phyloP scores from a whole-genome alignment of 768 basidiomycete genomes.

The Leccinum incarnatum region DNA sequence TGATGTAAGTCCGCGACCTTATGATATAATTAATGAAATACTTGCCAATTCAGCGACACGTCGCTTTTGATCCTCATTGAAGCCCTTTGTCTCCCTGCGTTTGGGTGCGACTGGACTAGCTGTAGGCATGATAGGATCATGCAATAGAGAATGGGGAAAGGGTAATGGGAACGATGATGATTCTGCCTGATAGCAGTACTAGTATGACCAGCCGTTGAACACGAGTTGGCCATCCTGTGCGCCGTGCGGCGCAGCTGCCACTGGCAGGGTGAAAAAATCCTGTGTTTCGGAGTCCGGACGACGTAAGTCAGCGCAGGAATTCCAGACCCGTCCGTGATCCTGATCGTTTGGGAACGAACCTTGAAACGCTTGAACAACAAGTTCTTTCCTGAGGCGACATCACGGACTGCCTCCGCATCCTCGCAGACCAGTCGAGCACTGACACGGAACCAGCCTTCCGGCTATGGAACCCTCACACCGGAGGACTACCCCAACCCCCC shows the following conservation, averaged over 20 bases:
- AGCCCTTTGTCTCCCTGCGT: neutral
- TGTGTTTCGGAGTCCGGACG: too few relatives aligned
- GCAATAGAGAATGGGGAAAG: slow-evolving; percentile 5
- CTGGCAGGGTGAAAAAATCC: neutral
- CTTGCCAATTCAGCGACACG: slow-evolving; percentile 3
- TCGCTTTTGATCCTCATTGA: neutral
- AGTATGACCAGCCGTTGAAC: neutral
- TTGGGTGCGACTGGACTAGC: slow-evolving; percentile 1
- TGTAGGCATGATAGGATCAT: slow-evolving; percentile 13
- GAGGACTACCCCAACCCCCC: too few relatives aligned
- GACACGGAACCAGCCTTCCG: too few relatives aligned
- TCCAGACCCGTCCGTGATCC: too few relatives aligned
- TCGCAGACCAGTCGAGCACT: too few relatives aligned
- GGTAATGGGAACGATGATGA: slow-evolving; percentile 3
- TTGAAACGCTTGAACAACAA: neutral
- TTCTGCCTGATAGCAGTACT: neutral
- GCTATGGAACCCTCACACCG: too few relatives aligned
- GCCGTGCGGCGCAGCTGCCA: slow-evolving; percentile 3
- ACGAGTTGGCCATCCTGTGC: slow-evolving; percentile 1
- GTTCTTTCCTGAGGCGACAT: too few relatives aligned
- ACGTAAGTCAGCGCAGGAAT: neutral
- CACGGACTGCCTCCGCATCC: too few relatives aligned
- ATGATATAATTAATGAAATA: neutral
- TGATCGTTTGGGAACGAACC: neutral
- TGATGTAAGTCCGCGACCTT: neutral